Evolutionary conservation across 345 rosid species (phyloP).

Genomic region (Pugionium cornutum): DNA sequence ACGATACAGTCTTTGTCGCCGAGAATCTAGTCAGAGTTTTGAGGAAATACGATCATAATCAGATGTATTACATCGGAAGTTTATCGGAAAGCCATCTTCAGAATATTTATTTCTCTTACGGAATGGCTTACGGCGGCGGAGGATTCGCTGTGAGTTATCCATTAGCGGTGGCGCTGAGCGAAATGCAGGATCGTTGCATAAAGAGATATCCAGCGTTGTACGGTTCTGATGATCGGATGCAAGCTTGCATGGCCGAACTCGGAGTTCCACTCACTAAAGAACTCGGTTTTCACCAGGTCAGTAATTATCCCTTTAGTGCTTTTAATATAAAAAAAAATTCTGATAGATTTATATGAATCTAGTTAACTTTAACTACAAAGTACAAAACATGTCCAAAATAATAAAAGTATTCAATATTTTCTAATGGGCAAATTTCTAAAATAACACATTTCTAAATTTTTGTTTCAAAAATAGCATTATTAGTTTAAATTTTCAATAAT

Average conservation of each 20-base stretch:
- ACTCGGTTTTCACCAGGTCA: conserved; percentile 99
- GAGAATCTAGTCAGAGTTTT: conserved; percentile 78
- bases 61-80: conserved; percentile 93
- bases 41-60: conserved; percentile 78
- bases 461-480: too few species aligned
- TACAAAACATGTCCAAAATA: too few species aligned
- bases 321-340: too few species aligned
- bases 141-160: conserved; percentile 97
- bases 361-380: too few species aligned
- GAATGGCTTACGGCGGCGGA: conserved; percentile 99
- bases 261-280: conserved; percentile 99
- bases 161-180: conserved; percentile 73
- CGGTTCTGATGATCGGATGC: conserved; percentile 98
- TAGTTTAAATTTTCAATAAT: too few species aligned
- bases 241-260: conserved; percentile 99
- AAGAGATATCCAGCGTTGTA: conserved; percentile 90
- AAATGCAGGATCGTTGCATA: conserved; percentile 88
- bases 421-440: too few species aligned
- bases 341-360: conserved; percentile 23
- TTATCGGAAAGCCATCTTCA: conserved; percentile 95
- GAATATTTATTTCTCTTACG: conserved; percentile 89
- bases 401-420: too few species aligned
- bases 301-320: too few species aligned
- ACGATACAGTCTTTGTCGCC: conserved; percentile 84
- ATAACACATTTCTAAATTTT: too few species aligned